Evolutionary conservation across 2,329 filamentous ascomycete species (phyloP), one percentile per base, ranked within the genome.

Genomic region (Akanthomyces lecanii): DNA sequence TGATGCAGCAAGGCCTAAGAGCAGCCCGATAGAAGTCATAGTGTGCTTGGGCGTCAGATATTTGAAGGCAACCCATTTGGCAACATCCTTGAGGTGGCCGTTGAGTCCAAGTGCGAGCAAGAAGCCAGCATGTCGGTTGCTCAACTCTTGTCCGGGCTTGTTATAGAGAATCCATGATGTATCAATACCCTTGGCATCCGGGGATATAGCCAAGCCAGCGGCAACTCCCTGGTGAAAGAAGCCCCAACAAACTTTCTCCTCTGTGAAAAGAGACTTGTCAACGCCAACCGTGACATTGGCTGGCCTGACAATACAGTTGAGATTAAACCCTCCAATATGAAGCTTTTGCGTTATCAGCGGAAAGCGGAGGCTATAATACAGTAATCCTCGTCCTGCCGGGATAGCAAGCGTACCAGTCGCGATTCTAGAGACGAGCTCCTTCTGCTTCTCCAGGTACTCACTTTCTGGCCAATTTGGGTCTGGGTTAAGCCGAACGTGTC

Each of bases 101-200:
- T 97, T 97, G 28, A 99, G 80, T 4, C 95, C 95, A 5, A 99
- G 81, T 5, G 92, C 95, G 0, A 99, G 82, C 50, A 99, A 78
- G 66, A 99, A 95, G 0, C 95, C 95, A 36, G 95, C 96, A 74
- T 99, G 95, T n/a, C 95, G 86, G 72, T 98, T 97, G 66, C 90
- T 97, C 16, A 97, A 82, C 60, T 99, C 95, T 44, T 87, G 84
- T 0, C 79, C 78, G 0, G 95, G 94, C 73, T 97, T 97, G 78
- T 99, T 99, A 81, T 96, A 99, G 40, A 97, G 83, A 68, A 99
- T 97, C 96, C 96, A 99, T 0, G 94, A 98, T 0, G 93, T 97
- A 72, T 99, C 95, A 66, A 99, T 98, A 4, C 94, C 94, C 71
- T 92, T 92, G 4, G 93, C 94, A 62, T 91, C 85, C 14, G 88